Evolutionary conservation across 2,329 filamentous ascomycete species (phyloP).

Genomic region (Emmonsiellopsis sp.): DNA sequence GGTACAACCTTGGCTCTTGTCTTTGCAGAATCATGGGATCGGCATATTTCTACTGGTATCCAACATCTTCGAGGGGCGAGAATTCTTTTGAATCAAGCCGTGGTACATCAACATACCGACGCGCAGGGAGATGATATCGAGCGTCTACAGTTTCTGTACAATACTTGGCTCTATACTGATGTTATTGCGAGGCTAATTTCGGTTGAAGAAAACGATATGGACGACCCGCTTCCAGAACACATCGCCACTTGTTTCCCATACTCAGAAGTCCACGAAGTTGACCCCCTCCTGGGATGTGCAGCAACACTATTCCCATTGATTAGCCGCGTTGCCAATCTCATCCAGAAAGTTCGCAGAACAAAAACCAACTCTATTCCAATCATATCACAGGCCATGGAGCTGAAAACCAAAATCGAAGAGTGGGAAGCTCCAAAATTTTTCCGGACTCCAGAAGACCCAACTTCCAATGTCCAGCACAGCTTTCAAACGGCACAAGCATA

Average conservation of each 20-base stretch:
- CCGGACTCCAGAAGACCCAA: constrained; percentile 55
- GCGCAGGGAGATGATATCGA: constrained; percentile 3
- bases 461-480: constrained; percentile 54
- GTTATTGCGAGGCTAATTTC: constrained; percentile 61
- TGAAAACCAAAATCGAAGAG: constrained; percentile 51
- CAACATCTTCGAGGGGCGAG: constrained; percentile 61
- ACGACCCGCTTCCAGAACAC: constrained; percentile 25
- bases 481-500: constrained; percentile 60
- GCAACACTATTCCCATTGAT: constrained; percentile 60
- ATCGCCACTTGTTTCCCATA: constrained; percentile 28
- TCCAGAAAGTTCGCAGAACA: constrained; percentile 51
- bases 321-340: constrained; percentile 55
- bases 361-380: constrained; percentile 51
- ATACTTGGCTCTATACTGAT: constrained; percentile 66
- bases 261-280: constrained; percentile 48
- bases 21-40: constrained; percentile 64
- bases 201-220: constrained; percentile 48
- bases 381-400: constrained; percentile 52
- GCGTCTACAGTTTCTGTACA: constrained; percentile 56
- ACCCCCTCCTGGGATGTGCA: constrained; percentile 63
- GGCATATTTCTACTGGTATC: constrained; percentile 59
- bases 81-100: constrained; percentile 51
- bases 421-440: constrained; percentile 54
- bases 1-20: constrained; percentile 62
- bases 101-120: constrained; percentile 32